Evolutionary conservation across 2,329 filamentous ascomycete species (phyloP).

Genomic region (Rhynchosporium graminicola): DNA sequence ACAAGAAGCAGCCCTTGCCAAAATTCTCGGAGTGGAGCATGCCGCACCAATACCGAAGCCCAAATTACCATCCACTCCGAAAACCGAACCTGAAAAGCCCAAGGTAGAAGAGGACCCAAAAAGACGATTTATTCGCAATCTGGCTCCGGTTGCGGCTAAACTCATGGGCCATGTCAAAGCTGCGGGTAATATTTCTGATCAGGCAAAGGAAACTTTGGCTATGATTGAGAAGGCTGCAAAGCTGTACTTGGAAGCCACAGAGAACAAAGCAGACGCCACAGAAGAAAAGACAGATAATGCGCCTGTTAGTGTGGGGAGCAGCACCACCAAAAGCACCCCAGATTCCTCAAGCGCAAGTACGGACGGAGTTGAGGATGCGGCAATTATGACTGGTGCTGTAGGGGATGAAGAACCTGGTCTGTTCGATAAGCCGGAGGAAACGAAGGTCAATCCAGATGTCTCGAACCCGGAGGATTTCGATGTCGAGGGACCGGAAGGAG

Average conservation of each 20-base stretch:
- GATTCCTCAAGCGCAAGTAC: slow-evolving; percentile 25
- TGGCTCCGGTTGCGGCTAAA: slow-evolving; percentile 44
- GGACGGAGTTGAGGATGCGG: slow-evolving; percentile 19
- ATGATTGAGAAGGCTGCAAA: slow-evolving; percentile 53
- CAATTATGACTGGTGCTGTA: slow-evolving; percentile 18
- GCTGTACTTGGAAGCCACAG: slow-evolving; percentile 46
- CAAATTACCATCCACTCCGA: not conserved
- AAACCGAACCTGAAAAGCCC: slow-evolving; percentile 16
- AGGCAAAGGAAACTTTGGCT: slow-evolving; percentile 51
- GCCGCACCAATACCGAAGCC: slow-evolving; percentile 19
- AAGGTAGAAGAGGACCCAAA: slow-evolving; percentile 37
- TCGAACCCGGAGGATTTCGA: slow-evolving; percentile 42
- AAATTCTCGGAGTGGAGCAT: slow-evolving; percentile 54
- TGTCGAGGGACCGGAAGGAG: slow-evolving; percentile 37
- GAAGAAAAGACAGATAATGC: slow-evolving; percentile 14
- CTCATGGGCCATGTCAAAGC: slow-evolving; percentile 46
- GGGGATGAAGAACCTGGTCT: slow-evolving; percentile 28
- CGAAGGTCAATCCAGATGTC: slow-evolving; percentile 22
- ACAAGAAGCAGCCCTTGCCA: slow-evolving; percentile 55
- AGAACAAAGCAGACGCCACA: slow-evolving; percentile 13
- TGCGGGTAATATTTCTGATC: slow-evolving; percentile 41
- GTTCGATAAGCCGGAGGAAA: slow-evolving; percentile 32
- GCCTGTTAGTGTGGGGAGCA: slow-evolving; percentile 23
- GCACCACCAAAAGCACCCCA: slow-evolving; percentile 29
- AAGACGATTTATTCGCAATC: slow-evolving; percentile 42